These are phyloP conservation scores for Gossypium lobatum DNA, from an alignment of 441 rosid species.

Conservation along the genomic window DNA sequence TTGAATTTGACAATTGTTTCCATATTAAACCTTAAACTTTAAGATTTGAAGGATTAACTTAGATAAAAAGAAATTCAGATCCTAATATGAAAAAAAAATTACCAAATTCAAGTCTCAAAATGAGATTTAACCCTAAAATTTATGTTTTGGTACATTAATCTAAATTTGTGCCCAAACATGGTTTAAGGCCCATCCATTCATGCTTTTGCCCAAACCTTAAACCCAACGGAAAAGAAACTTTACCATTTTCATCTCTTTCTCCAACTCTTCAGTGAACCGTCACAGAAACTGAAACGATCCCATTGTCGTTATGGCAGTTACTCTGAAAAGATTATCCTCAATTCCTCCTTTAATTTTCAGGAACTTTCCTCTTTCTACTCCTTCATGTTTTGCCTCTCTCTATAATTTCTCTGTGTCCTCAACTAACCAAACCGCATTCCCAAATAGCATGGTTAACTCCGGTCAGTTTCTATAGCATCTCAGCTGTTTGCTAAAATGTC, in stretches of 20 bases:
- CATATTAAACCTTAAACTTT: too few relatives aligned
- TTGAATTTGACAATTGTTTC: too few relatives aligned
- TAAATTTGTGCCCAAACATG: neutral
- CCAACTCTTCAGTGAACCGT: neutral
- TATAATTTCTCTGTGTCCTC: neutral
- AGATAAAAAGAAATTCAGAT: too few relatives aligned
- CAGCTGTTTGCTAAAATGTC: conserved; percentile 13
- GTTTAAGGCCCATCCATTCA: neutral
- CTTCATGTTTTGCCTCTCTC: neutral
- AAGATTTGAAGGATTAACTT: too few relatives aligned
- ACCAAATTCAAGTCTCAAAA: too few relatives aligned
- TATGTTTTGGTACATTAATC: too few relatives aligned
- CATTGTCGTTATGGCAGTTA: conserved; percentile 14
- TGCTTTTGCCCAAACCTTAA: neutral
- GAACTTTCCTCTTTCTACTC: neutral
- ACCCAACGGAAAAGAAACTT: neutral
- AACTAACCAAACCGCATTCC: neutral
- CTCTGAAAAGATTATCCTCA: neutral
- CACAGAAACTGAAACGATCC: neutral
- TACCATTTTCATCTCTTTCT: neutral
- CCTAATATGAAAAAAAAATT: too few relatives aligned
- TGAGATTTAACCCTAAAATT: too few relatives aligned
- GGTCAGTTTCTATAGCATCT: neutral
- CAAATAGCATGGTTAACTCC: neutral
- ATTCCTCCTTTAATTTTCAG: neutral